Evolutionary conservation across 2,329 filamentous ascomycete species (phyloP), one percentile per base, ranked within the genome.

Genomic region (Hypocreales sp.): DNA sequence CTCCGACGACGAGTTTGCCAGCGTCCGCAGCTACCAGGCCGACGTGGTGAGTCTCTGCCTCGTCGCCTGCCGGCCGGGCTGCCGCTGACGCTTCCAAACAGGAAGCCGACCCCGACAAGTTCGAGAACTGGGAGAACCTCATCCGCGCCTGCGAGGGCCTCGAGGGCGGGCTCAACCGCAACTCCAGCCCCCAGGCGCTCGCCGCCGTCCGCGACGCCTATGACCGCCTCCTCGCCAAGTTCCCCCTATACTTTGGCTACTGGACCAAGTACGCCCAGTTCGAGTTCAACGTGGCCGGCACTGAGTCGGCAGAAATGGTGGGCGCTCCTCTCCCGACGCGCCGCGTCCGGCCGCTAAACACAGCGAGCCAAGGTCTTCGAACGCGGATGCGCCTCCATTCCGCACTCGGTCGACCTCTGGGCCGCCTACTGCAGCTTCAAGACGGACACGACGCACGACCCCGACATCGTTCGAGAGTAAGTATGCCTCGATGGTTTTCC

Each of bases 201-300:
- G 76, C 83, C 13, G 77, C 83, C 8, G 78, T 84, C 30, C 79
- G 90, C 53, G 74, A 81, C 51, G 72, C 81, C 35, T 95, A 92
- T 60, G 86, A 98, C 51, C 73, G 79, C 25, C 92, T 98, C 47
- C 76, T 98, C 14, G 72, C 81, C 34, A 94, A 93, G 48, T 98
- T 94, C 39, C 90, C 90, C 3, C 67, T 95, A 8, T 72, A 95
- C 21, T 98, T 95, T 45, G 90, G 87, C 28, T 98, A 95, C 60
- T 98, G 90, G 90, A 95, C 95, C 62, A 95, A 94, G 52, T 98
- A 95, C 65, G 90, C 90, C 46, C 87, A 95, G 45, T 67, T 92
- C 37, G 90, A 98, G 48, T 98, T 98, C 58, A 84, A 84, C 27
- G 93, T 98, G 38, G 84, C 84, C 5, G 90, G 90, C 12, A 92